These are phyloP conservation scores for Pelargonium fulgidum DNA, from an alignment of 441 rosid genomes.

Conservation along the genomic window DNA sequence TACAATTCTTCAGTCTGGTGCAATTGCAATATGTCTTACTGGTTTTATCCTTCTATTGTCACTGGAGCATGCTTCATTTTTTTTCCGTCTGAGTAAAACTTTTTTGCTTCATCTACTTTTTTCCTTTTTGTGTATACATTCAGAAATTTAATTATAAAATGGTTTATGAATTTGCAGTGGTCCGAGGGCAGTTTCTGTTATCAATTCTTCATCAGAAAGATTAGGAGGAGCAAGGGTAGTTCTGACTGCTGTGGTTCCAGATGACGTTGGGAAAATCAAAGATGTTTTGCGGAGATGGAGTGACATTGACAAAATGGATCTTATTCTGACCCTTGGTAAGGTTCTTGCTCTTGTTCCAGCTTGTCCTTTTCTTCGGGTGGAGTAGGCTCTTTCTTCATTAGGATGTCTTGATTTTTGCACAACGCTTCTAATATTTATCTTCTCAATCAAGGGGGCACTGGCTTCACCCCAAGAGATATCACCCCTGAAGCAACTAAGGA, in stretches of 20 bases:
- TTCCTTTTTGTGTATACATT: slow-evolving; percentile 5
- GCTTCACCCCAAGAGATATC: slow-evolving; percentile 89
- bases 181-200: slow-evolving; percentile 69
- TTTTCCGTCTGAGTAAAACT: neutral
- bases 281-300: slow-evolving; percentile 68
- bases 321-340: slow-evolving; percentile 81
- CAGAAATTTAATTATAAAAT: slow-evolving; percentile 11
- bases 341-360: slow-evolving; percentile 12
- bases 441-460: slow-evolving; percentile 72
- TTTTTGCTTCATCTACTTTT: neutral
- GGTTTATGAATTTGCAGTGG: slow-evolving; percentile 51
- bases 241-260: slow-evolving; percentile 66
- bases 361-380: slow-evolving; percentile 8
- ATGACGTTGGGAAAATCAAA: slow-evolving; percentile 66
- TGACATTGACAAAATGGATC: slow-evolving; percentile 69
- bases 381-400: neutral
- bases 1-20: neutral
- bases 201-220: slow-evolving; percentile 72
- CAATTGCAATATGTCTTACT: neutral
- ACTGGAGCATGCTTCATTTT: neutral
- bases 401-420: slow-evolving; percentile 8
- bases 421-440: slow-evolving; percentile 12
- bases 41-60: neutral
- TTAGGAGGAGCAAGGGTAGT: slow-evolving; percentile 81
- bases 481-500: slow-evolving; percentile 95